These are phyloP conservation scores for Penicillium argentinense DNA, from an alignment of 495 filamentous ascomycete genomes.

Conservation along the genomic window DNA sequence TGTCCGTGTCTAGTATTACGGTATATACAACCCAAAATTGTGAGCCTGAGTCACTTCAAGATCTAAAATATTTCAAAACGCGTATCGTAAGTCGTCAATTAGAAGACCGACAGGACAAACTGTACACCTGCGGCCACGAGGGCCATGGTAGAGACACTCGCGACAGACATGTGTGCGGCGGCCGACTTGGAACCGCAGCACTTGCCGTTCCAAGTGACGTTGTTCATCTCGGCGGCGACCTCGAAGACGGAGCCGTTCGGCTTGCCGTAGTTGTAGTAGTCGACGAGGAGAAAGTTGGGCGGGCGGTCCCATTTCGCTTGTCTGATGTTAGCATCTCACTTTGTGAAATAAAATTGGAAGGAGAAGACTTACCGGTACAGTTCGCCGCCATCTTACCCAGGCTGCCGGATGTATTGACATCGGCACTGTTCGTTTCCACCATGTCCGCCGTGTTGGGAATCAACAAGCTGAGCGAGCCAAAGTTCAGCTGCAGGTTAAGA, in stretches of 20 bases:
- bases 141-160: slow-evolving; percentile 22
- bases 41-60: no score
- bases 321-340: slow-evolving; percentile 6
- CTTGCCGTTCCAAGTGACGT: slow-evolving; percentile 71
- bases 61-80: background rate
- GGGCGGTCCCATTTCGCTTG: slow-evolving; percentile 61
- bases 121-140: slow-evolving; percentile 28
- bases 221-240: slow-evolving; percentile 82
- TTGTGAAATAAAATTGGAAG: background rate
- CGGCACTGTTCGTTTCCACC: slow-evolving; percentile 66
- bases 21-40: slow-evolving; percentile 1
- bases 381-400: slow-evolving; percentile 66
- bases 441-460: slow-evolving; percentile 71
- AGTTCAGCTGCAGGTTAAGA: slow-evolving; percentile 68
- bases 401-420: slow-evolving; percentile 56
- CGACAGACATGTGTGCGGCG: slow-evolving; percentile 23
- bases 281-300: slow-evolving; percentile 86
- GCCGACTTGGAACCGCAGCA: slow-evolving; percentile 64
- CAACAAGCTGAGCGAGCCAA: slow-evolving; percentile 61
- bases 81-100: slow-evolving; percentile 12
- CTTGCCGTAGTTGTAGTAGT: slow-evolving; percentile 77
- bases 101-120: slow-evolving; percentile 26
- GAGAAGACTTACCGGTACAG: slow-evolving; percentile 57
- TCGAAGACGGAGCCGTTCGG: slow-evolving; percentile 85
- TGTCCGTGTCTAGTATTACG: no score